These are phyloP conservation scores for Colletotrichum simmondsii DNA, from an alignment of 2,329 filamentous ascomycete genomes.

Conservation along the genomic window DNA sequence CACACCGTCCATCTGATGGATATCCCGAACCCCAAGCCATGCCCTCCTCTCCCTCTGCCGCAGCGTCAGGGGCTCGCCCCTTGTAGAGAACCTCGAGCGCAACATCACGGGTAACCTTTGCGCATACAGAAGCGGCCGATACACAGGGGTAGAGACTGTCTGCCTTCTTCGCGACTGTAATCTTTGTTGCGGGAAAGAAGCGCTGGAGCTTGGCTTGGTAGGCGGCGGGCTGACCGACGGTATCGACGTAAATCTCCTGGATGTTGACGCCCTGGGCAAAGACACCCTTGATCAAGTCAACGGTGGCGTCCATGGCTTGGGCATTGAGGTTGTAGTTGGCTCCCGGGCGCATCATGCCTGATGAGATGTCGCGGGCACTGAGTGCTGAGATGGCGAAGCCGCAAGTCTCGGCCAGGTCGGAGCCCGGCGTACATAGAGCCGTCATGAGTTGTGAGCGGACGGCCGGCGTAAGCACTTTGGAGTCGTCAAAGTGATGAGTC, in stretches of 20 bases:
- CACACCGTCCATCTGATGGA: slow-evolving; percentile 85
- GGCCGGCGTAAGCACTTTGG: slow-evolving; percentile 86
- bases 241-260: slow-evolving; percentile 93
- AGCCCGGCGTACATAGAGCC: slow-evolving; percentile 73
- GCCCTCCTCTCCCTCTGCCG: slow-evolving; percentile 50
- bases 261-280: slow-evolving; percentile 84
- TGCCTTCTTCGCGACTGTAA: slow-evolving; percentile 90
- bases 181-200: slow-evolving; percentile 80
- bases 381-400: slow-evolving; percentile 88
- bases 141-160: slow-evolving; percentile 94
- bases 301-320: slow-evolving; percentile 93
- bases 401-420: slow-evolving; percentile 64
- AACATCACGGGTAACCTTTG: slow-evolving; percentile 94
- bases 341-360: slow-evolving; percentile 78
- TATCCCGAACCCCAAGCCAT: slow-evolving; percentile 90
- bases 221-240: slow-evolving; percentile 82
- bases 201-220: slow-evolving; percentile 89
- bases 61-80: slow-evolving; percentile 43
- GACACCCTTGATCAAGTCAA: slow-evolving; percentile 82
- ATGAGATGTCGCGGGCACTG: slow-evolving; percentile 84
- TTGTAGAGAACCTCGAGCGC: slow-evolving; percentile 85
- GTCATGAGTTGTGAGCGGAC: slow-evolving; percentile 79
- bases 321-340: slow-evolving; percentile 90
- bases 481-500: slow-evolving; percentile 92
- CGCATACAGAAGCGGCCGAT: slow-evolving; percentile 92